These are phyloP conservation scores for Chlamydomonas sp. DNA, from an alignment of 139 green algal genomes.

Conservation along the genomic window DNA sequence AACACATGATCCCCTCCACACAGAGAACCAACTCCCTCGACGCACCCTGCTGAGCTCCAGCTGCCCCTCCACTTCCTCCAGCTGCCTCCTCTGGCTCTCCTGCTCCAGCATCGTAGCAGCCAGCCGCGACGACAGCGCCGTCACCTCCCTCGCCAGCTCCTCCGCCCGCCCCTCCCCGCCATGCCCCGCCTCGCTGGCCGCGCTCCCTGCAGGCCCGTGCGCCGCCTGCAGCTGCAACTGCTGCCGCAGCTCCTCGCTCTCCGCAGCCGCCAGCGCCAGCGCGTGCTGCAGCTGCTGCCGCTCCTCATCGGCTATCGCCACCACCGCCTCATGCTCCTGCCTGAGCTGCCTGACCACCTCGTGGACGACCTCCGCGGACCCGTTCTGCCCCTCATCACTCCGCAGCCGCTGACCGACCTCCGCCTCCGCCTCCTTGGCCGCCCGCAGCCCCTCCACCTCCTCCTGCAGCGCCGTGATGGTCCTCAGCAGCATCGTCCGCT, in stretches of 20 bases:
- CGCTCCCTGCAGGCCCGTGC: no score
- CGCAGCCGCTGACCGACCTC: no score
- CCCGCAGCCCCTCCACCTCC: neutral
- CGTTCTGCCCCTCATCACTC: no score
- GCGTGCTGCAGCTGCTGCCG: neutral
- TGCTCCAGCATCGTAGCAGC: no score
- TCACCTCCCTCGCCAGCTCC: constrained; percentile 8
- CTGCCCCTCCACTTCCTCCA: no score
- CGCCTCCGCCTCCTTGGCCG: constrained; percentile 5
- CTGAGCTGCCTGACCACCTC: neutral
- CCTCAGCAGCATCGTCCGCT: constrained; percentile 36
- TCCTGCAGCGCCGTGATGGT: constrained; percentile 6
- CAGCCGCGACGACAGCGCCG: neutral
- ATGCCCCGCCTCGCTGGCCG: neutral
- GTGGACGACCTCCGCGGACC: no score
- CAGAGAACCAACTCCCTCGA: no score
- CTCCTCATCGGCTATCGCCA: constrained; percentile 4
- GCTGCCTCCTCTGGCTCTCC: no score
- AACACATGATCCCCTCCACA: no score
- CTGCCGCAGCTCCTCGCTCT: neutral
- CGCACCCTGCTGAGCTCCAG: no score
- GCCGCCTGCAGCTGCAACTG: neutral
- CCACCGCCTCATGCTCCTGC: neutral
- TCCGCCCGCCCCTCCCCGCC: neutral
- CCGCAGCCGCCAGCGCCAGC: neutral